These are phyloP conservation scores for Wickerhamomyces sp. DNA, from an alignment of 1,139 yeast species.

Conservation along the genomic window DNA sequence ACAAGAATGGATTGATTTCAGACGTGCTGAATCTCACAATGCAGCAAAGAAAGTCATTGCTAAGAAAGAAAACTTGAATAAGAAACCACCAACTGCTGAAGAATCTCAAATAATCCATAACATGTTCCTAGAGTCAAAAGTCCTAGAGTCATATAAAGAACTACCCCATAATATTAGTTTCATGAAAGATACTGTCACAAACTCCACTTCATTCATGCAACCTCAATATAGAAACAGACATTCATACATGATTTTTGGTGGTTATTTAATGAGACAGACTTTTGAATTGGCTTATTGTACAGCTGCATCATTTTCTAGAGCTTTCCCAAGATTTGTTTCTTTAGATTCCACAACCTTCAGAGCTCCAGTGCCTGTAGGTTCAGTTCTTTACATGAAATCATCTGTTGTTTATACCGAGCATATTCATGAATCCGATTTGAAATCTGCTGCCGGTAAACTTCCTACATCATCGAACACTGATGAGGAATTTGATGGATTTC, in stretches of 20 bases:
- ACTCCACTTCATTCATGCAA: constrained; percentile 85
- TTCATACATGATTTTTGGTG: constrained; percentile 92
- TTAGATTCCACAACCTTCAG: constrained; percentile 87
- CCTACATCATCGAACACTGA: constrained; percentile 21
- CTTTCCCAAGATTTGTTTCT: constrained; percentile 84
- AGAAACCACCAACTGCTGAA: constrained; percentile 65
- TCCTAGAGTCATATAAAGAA: constrained; percentile 31
- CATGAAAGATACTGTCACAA: constrained; percentile 68
- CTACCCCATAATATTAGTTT: constrained; percentile 45
- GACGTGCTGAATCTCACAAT: constrained; percentile 86
- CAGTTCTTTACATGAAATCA: constrained; percentile 78
- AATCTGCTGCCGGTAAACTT: constrained; percentile 5
- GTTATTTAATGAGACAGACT: constrained; percentile 84
- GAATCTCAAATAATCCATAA: constrained; percentile 74
- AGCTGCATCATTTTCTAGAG: constrained; percentile 80
- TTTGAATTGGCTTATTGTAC: constrained; percentile 91
- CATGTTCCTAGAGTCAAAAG: constrained; percentile 64
- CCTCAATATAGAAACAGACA: constrained; percentile 95
- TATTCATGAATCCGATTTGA: constrained; percentile 41
- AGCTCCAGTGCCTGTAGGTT: constrained; percentile 93
- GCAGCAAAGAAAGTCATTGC: constrained; percentile 80
- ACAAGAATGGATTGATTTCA: constrained; percentile 75
- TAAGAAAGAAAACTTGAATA: constrained; percentile 48
- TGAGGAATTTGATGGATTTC: constrained; percentile 22
- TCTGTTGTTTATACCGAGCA: constrained; percentile 82